These are phyloP conservation scores for Fusarium concolor DNA, from an alignment of 2,329 filamentous ascomycete genomes.

Conservation along the genomic window DNA sequence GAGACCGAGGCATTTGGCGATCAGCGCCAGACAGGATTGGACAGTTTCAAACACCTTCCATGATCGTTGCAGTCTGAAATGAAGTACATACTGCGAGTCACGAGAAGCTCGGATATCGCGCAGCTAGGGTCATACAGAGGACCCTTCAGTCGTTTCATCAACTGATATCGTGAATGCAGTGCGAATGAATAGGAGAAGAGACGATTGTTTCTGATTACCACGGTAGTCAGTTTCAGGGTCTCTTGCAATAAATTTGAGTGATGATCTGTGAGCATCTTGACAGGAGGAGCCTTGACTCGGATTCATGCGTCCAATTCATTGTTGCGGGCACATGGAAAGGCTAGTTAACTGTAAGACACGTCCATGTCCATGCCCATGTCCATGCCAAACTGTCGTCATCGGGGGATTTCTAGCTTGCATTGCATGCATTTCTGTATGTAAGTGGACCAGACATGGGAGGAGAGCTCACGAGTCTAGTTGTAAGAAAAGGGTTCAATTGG, in stretches of 20 bases:
- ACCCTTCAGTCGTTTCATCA: conserved; percentile 19
- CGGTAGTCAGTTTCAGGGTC: conserved; percentile 20
- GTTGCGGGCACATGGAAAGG: conserved; percentile 25
- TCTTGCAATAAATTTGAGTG: conserved; percentile 3
- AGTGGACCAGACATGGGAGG: conserved; percentile 23
- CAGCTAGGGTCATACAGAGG: conserved; percentile 12
- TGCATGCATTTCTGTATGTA: conserved; percentile 36
- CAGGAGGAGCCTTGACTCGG: conserved; percentile 21
- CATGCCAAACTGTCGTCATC: conserved; percentile 41
- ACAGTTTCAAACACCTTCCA: conserved; percentile 24
- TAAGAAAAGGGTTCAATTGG: conserved; percentile 28
- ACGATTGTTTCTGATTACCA: background rate
- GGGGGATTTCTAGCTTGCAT: conserved; percentile 34
- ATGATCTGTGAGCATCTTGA: conserved; percentile 22
- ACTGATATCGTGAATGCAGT: background rate
- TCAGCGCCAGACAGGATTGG: conserved; percentile 31
- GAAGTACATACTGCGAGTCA: conserved; percentile 28
- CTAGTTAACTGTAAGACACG: conserved; percentile 15
- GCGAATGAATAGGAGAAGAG: background rate
- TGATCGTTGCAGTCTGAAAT: conserved; percentile 33
- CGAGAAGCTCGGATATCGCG: conserved; percentile 15
- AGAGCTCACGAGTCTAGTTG: conserved; percentile 34
- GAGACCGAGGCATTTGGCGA: conserved; percentile 37
- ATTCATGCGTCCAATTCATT: conserved; percentile 17
- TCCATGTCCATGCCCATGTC: conserved; percentile 26